Evolutionary conservation across 2,329 filamentous ascomycete genomes (phyloP).

Genomic region (Emergomyces orientalis): DNA sequence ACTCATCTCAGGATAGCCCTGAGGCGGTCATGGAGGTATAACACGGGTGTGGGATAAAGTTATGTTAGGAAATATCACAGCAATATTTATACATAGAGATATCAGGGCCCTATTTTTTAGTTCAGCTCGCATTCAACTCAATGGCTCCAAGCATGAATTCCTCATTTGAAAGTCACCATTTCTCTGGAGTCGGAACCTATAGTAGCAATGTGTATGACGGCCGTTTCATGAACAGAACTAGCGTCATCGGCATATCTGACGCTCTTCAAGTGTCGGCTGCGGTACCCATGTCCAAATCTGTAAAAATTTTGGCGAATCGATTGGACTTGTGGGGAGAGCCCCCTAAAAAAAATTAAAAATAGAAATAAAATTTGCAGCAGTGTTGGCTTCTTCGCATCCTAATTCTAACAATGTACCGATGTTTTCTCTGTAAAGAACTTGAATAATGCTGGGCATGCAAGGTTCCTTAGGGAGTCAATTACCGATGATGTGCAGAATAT

Average conservation of each 20-base stretch:
- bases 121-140: not conserved
- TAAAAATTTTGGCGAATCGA: not conserved
- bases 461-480: not conserved
- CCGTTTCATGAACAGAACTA: constrained; percentile 3
- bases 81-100: no score
- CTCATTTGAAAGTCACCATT: not conserved
- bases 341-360: no score
- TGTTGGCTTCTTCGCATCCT: not conserved
- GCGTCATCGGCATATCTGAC: not conserved
- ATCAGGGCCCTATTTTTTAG: no score
- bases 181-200: no score
- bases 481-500: not conserved
- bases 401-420: not conserved
- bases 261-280: no score
- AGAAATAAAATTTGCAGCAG: no score
- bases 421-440: not conserved
- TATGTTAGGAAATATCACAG: no score
- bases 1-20: no score
- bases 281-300: not conserved
- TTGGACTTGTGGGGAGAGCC: not conserved
- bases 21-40: no score
- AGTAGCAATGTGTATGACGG: not conserved
- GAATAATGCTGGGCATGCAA: no score
- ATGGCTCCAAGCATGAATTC: not conserved
- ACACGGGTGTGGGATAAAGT: no score